These are phyloP conservation scores for Paraconiothyrium sp. DNA, from an alignment of 2,329 filamentous ascomycete species.

Conservation along the genomic window DNA sequence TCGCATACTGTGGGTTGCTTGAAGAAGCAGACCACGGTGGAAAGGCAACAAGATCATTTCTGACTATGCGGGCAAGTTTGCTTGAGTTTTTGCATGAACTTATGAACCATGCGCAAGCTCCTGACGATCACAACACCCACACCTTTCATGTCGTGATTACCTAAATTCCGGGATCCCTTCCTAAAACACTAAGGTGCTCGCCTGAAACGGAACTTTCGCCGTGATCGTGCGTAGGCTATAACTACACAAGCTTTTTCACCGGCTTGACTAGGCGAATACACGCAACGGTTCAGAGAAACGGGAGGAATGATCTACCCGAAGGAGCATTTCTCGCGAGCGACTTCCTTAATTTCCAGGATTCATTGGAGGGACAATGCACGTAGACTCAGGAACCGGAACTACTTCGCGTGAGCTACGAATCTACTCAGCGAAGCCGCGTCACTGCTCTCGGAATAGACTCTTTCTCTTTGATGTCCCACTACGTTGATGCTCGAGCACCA, in stretches of 20 bases:
- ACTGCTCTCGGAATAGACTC: not conserved
- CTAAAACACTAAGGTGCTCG: not conserved
- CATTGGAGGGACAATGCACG: slow-evolving; percentile 2
- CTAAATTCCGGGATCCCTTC: not conserved
- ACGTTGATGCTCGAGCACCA: not conserved
- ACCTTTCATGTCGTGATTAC: not conserved
- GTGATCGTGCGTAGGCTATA: not conserved
- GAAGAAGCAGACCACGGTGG: too few relatives aligned
- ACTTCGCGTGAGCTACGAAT: not conserved
- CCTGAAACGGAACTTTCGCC: slow-evolving; percentile 1
- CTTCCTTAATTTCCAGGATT: not conserved
- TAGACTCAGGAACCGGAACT: slow-evolving; percentile 1
- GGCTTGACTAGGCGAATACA: not conserved
- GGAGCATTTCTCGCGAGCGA: slow-evolving; percentile 1
- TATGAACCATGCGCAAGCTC: not conserved
- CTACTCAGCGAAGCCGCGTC: not conserved
- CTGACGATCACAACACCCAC: not conserved
- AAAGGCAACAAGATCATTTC: too few relatives aligned
- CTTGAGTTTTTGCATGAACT: too few relatives aligned
- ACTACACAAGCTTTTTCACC: not conserved
- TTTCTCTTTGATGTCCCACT: not conserved
- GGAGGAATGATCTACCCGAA: not conserved
- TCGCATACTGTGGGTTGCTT: too few relatives aligned
- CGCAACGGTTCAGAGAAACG: not conserved
- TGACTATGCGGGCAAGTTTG: too few relatives aligned